Conservation (phyloP, 2,329 filamentous ascomycete species). For the Ascochyta rabiei region DNA sequence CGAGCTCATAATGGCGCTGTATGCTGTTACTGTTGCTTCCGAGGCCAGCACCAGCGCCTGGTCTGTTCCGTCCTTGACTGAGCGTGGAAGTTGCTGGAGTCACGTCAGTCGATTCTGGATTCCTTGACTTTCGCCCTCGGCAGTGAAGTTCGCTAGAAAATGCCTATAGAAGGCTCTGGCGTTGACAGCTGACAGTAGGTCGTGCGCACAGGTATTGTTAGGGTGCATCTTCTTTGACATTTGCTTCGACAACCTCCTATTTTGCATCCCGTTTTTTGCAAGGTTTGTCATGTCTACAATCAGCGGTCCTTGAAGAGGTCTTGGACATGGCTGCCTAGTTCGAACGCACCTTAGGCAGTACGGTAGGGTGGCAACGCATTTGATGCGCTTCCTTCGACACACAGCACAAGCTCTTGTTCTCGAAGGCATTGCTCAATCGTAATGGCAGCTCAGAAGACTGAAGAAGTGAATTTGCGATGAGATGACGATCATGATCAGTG, state of each 20-base stretch:
- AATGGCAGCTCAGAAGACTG: background rate
- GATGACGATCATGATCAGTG: too few species aligned
- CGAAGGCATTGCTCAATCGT: conserved; percentile 25
- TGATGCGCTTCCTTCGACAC: conserved; percentile 43
- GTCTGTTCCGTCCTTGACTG: conserved; percentile 33
- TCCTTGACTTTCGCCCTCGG: conserved; percentile 30
- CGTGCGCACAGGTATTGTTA: background rate
- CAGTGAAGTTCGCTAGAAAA: conserved; percentile 37
- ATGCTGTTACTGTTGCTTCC: conserved; percentile 36
- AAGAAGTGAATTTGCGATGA: background rate
- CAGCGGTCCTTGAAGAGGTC: conserved; percentile 32
- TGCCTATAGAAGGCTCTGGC: conserved; percentile 31
- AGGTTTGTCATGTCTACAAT: conserved; percentile 40
- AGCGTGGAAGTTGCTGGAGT: conserved; percentile 34
- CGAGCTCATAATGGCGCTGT: conserved; percentile 30
- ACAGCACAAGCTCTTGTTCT: conserved; percentile 34
- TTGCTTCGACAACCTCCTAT: conserved; percentile 3
- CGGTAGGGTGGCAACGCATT: conserved; percentile 40
- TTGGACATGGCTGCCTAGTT: conserved; percentile 32
- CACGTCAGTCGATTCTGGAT: conserved; percentile 35
- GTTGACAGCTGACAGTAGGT: too few species aligned
- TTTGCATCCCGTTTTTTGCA: conserved; percentile 23
- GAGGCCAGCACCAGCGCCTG: conserved; percentile 32
- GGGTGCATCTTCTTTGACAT: background rate
- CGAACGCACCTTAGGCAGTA: conserved; percentile 40